Conservation (phyloP, 208 protist species). For the Spironucleus salmonicida region DNA sequence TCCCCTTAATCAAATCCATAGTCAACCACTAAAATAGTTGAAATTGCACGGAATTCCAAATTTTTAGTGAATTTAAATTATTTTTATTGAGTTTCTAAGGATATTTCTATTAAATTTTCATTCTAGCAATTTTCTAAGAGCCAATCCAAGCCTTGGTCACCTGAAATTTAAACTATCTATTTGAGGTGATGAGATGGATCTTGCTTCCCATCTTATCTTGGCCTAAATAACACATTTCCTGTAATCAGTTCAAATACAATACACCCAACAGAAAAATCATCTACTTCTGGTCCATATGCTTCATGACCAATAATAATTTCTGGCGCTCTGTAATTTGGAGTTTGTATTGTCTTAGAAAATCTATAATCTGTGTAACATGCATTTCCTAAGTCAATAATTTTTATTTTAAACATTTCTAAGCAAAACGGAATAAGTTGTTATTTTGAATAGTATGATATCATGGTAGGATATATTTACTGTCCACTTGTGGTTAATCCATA, state of each 20-base stretch:
- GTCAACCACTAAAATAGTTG: neutral
- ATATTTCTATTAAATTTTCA: neutral
- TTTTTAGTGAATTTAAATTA: neutral
- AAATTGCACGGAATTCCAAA: neutral
- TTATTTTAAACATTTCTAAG: neutral
- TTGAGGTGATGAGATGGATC: neutral
- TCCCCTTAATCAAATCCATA: neutral
- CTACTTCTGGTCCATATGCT: neutral
- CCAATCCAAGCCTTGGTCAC: neutral
- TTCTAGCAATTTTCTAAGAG: neutral
- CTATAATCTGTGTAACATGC: neutral
- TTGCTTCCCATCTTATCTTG: neutral
- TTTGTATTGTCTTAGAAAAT: neutral
- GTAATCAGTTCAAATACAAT: neutral
- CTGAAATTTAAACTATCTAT: neutral
- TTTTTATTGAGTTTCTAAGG: neutral
- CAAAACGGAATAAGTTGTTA: neutral
- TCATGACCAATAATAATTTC: neutral
- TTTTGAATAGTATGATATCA: neutral
- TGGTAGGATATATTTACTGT: neutral
- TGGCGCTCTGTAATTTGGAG: neutral
- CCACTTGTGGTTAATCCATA: neutral
- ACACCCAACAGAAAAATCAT: neutral
- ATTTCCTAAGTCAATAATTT: constrained; percentile 9
- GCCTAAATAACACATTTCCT: neutral